A percentile compares a stretch with the other conserved stretches of the same genome.
Evolutionary conservation across 2,329 filamentous ascomycete species (phyloP).

Genomic region (Pseudogymnoascus sp.): DNA sequence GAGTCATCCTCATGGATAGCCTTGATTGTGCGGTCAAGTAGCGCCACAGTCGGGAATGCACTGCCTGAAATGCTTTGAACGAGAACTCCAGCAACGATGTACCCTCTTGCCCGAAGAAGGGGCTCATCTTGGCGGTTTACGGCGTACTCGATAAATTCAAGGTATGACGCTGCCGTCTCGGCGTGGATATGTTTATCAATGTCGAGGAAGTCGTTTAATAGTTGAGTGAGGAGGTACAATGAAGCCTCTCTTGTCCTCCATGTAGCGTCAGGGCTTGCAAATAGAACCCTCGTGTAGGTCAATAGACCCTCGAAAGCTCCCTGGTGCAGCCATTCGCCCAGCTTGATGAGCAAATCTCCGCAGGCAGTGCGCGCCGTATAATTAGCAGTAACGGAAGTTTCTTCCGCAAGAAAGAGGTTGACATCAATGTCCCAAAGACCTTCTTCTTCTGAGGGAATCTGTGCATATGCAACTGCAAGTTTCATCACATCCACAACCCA

Average conservation of each 20-base stretch:
- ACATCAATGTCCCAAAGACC: conserved; percentile 95
- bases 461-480: conserved; percentile 73
- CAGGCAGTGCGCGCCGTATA: conserved; percentile 92
- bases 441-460: conserved; percentile 87
- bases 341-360: conserved; percentile 83
- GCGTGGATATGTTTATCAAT: conserved; percentile 60
- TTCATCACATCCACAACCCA: conserved; percentile 88
- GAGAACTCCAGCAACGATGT: conserved; percentile 73
- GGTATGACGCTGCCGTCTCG: conserved; percentile 62
- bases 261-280: conserved; percentile 43
- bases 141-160: conserved; percentile 71
- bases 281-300: conserved; percentile 65
- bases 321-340: conserved; percentile 78
- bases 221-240: conserved; percentile 75
- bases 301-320: conserved; percentile 71
- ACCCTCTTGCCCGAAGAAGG: conserved; percentile 78
- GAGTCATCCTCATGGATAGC: conserved; percentile 67
- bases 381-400: conserved; percentile 88
- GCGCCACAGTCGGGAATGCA: conserved; percentile 46
- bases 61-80: conserved; percentile 56
- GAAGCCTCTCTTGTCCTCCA: conserved; percentile 68
- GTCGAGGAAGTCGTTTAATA: conserved; percentile 76
- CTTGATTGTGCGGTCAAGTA: conserved; percentile 65
- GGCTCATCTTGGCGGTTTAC: conserved; percentile 61
- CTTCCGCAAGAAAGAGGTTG: conserved; percentile 89